A percentile compares a stretch with the other conserved stretches of the same genome.
phyloP scores from a whole-genome alignment of 129 eudicot species.

The Chrysanthemum lavandulifolium region DNA sequence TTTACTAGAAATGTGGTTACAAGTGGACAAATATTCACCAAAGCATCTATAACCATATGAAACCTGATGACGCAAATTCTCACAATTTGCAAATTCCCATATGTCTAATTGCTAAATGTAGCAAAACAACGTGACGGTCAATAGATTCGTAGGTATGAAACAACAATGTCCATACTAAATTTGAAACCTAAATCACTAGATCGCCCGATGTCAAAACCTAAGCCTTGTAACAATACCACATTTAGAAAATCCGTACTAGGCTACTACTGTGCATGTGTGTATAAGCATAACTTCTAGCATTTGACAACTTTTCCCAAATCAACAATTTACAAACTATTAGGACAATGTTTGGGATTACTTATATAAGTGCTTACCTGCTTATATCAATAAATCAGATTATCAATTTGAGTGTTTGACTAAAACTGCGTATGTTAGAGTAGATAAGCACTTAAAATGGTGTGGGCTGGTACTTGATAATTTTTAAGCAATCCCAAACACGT shows the following conservation, averaged over 20 bases:
- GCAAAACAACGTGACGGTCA: background rate
- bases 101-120: background rate
- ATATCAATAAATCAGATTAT: no score
- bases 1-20: background rate
- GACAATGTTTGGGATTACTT: no score
- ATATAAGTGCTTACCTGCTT: no score
- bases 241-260: background rate
- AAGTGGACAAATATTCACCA: background rate
- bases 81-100: background rate
- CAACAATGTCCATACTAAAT: constrained; percentile 2
- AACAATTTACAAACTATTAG: no score
- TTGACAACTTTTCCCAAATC: background rate
- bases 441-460: no score
- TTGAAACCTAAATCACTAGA: background rate
- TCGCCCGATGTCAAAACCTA: background rate
- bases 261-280: background rate
- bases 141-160: background rate
- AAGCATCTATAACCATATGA: background rate
- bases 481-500: no score
- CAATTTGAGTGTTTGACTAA: no score
- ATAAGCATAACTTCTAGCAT: constrained; percentile 5
- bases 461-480: no score
- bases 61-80: background rate
- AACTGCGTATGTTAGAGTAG: no score
- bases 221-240: background rate